phyloP scores from a whole-genome alignment of 495 filamentous ascomycete species.

The Stereocaulon alpinum region DNA sequence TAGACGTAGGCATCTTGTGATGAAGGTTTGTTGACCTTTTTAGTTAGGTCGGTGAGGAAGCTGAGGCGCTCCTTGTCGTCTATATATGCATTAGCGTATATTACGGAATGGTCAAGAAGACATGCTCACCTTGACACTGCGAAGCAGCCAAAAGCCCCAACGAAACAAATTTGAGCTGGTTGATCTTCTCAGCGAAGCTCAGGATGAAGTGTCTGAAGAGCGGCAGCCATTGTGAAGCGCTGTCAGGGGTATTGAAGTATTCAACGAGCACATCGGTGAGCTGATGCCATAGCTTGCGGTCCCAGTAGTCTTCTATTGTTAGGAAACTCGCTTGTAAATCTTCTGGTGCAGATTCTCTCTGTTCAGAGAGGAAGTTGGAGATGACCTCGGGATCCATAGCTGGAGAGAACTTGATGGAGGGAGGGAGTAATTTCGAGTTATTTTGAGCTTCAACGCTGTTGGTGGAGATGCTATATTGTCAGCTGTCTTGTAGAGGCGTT shows the following conservation, averaged over 20 bases:
- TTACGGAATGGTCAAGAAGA: not conserved
- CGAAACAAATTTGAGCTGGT: conserved; percentile 91
- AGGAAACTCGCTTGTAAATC: conserved; percentile 82
- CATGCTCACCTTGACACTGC: conserved; percentile 66
- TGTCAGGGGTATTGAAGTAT: conserved; percentile 76
- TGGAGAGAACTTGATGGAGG: not conserved
- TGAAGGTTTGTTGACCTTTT: conserved; percentile 82
- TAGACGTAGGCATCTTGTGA: conserved; percentile 96
- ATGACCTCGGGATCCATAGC: conserved; percentile 76
- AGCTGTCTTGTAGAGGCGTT: conserved; percentile 1
- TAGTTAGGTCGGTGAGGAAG: conserved; percentile 74
- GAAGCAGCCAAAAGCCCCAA: conserved; percentile 77
- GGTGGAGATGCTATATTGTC: not conserved
- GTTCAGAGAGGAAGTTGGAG: conserved; percentile 79
- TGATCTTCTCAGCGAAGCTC: conserved; percentile 96
- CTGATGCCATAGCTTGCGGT: conserved; percentile 98
- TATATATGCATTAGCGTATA: conserved; percentile 26
- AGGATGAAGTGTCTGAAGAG: conserved; percentile 92
- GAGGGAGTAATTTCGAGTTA: not conserved
- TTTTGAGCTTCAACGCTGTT: not conserved
- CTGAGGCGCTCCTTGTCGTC: conserved; percentile 79
- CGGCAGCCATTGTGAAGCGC: conserved; percentile 70
- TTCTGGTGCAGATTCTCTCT: conserved; percentile 72
- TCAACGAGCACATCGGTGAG: conserved; percentile 82
- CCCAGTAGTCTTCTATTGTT: conserved; percentile 94